Evolutionary conservation across 2,329 filamentous ascomycete genomes (phyloP).

Genomic region (Nannizziopsis barbatae): DNA sequence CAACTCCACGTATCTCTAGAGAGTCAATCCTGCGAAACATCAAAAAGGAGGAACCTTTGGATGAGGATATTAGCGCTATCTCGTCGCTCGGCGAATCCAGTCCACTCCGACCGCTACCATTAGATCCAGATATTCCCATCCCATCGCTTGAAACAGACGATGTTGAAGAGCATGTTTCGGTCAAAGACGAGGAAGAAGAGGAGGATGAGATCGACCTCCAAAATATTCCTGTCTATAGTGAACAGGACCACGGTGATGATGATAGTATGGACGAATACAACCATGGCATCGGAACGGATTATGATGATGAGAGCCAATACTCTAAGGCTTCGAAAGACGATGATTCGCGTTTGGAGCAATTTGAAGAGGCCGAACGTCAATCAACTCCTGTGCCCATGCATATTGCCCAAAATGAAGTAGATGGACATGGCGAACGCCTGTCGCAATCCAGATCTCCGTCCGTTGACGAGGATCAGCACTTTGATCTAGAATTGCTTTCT

Average conservation of each 20-base stretch:
- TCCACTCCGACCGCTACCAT: conserved; percentile 40
- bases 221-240: conserved; percentile 56
- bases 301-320: conserved; percentile 50
- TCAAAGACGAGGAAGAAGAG: conserved; percentile 54
- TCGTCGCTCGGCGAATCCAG: conserved; percentile 51
- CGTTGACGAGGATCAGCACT: conserved; percentile 29
- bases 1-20: conserved; percentile 68
- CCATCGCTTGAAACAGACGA: conserved; percentile 67
- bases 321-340: conserved; percentile 36
- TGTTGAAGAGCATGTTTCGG: conserved; percentile 49
- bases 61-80: conserved; percentile 38
- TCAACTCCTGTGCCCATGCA: conserved; percentile 22
- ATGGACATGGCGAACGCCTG: conserved; percentile 24
- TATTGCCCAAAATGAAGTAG: conserved; percentile 15
- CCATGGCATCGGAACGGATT: conserved; percentile 23
- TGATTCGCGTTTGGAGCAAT: conserved; percentile 12
- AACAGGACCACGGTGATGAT: conserved; percentile 33
- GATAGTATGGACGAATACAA: conserved; percentile 20
- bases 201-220: conserved; percentile 53
- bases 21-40: conserved; percentile 88
- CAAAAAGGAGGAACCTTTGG: conserved; percentile 48
- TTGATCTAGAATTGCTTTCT: conserved; percentile 43
- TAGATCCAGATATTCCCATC: conserved; percentile 83
- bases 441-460: conserved; percentile 39
- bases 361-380: conserved; percentile 21